Evolutionary conservation across 2,329 filamentous ascomycete species (phyloP), one percentile per base, ranked within the genome.

Genomic region (Lachnellula suecica): DNA sequence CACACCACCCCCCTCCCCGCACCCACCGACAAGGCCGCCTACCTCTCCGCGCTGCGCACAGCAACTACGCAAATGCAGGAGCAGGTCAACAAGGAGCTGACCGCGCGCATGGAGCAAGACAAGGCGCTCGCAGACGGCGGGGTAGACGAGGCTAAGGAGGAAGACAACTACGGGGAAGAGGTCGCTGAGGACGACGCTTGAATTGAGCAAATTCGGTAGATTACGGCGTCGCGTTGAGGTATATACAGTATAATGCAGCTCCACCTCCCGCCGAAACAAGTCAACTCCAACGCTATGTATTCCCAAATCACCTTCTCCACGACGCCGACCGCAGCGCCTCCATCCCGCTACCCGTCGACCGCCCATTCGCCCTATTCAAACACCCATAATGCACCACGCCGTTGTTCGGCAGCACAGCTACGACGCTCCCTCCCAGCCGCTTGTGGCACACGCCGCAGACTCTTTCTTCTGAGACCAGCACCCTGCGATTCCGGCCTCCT

Each of bases 371-470:
- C 58, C 74, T 72, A 54, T 71, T 83, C 62, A 89, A 76, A 72
- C 89, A 94, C 23, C 88, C 89, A 66, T 93, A 89, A 75, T 94
- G 89, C 56, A 94, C 87, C 15, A 91, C 88, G 23, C 78, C 80
- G 68, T 85, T 91, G 73, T 96, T 89, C 6, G 92, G 90, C 71
- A 94, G 80, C 11, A 97, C 92, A 37, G 92, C 87, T 54, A 97
- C 88, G 17, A 96, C 94, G 69, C 89, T 96, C 1, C 91, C 88
- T 1, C 92, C 93, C 59, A 99, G 81, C 59, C 94, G 79, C 77
- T 97, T 97, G 70, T 96, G 88, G 68, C 94, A 99, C 15, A 96
- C 89, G 11, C 88, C 86, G 68, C 94, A 99, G 49, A 96, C 87
- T 47, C 90, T 79, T 66, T 97, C 93, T 63, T 99, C 93, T 9